Conservation (phyloP, 1,284 basidiomycete genomes). For the Pyrrhoderma noxium region DNA sequence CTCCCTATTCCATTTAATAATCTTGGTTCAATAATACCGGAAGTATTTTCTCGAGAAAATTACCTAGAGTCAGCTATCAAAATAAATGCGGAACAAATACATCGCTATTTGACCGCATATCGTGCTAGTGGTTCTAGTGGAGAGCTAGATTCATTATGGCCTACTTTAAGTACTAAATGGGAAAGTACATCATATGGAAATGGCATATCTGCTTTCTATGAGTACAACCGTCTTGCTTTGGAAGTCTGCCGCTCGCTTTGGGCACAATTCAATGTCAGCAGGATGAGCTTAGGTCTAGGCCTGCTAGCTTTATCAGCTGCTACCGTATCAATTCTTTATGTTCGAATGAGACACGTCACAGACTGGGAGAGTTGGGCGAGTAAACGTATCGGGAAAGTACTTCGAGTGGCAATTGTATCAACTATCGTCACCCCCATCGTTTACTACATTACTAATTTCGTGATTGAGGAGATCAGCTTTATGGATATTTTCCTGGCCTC, state of each 20-base stretch:
- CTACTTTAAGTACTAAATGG: constrained; percentile 44
- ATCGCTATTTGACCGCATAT: constrained; percentile 73
- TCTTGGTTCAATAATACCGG: constrained; percentile 86
- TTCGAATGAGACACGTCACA: constrained; percentile 31
- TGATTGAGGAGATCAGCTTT: constrained; percentile 5
- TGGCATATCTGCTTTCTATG: constrained; percentile 29
- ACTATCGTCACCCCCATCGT: constrained; percentile 34
- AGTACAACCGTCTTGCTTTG: constrained; percentile 62
- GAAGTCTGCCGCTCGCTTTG: constrained; percentile 77
- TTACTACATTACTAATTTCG: constrained; percentile 26
- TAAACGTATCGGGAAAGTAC: constrained; percentile 26
- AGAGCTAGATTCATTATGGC: constrained; percentile 65
- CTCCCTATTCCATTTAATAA: constrained; percentile 95
- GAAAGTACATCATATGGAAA: constrained; percentile 25
- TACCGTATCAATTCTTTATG: constrained; percentile 44
- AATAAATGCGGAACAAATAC: constrained; percentile 75
- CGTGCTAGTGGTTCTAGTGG: constrained; percentile 57
- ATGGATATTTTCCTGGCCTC: constrained; percentile 5
- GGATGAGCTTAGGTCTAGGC: constrained; percentile 66
- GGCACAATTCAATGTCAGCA: constrained; percentile 85
- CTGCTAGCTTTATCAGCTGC: constrained; percentile 43
- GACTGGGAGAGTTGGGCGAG: constrained; percentile 39
- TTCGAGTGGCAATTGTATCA: constrained; percentile 37
- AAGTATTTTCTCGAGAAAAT: constrained; percentile 56
- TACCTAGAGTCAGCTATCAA: constrained; percentile 54